A percentile compares a stretch with the other conserved stretches of the same genome.
Conservation (phyloP, 148 eudicot genomes). For the Rhododendron williamsianum region DNA sequence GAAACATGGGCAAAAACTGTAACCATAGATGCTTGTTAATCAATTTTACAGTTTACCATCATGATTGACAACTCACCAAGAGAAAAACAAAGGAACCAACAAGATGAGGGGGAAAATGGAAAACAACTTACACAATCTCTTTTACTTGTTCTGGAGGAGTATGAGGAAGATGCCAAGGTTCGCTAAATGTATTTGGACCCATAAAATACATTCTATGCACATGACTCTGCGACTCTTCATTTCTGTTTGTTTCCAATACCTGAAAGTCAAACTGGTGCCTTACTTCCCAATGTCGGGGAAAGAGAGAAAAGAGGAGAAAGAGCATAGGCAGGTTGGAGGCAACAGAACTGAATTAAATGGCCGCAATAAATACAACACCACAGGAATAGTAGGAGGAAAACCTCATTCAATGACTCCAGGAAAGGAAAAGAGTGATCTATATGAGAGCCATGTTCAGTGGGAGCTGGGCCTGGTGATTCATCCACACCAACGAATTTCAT, state of each 20-base stretch:
- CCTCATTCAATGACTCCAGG: slow-evolving; percentile 95
- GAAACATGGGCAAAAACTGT: not conserved
- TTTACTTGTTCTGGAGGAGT: slow-evolving; percentile 90
- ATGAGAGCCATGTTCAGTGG: slow-evolving; percentile 59
- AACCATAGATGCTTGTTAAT: not conserved
- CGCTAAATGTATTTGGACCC: slow-evolving; percentile 90
- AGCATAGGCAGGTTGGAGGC: slow-evolving; percentile 1
- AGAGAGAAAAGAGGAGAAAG: slow-evolving; percentile 8
- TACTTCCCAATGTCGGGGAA: not conserved
- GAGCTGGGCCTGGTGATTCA: slow-evolving; percentile 64
- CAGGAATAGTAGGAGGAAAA: slow-evolving; percentile 11
- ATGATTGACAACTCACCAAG: not conserved
- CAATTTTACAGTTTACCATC: not conserved
- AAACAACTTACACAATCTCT: slow-evolving; percentile 76
- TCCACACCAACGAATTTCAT: slow-evolving; percentile 74
- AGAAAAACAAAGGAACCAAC: not conserved
- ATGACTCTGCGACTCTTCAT: slow-evolving; percentile 80
- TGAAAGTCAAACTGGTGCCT: slow-evolving; percentile 13
- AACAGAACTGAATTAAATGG: not conserved
- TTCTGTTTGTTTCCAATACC: slow-evolving; percentile 91
- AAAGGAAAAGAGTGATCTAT: slow-evolving; percentile 90
- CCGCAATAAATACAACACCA: not conserved
- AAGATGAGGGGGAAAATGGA: slow-evolving; percentile 8
- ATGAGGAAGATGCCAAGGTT: slow-evolving; percentile 96
- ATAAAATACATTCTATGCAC: slow-evolving; percentile 89